Evolutionary conservation across 2,329 filamentous ascomycete species (phyloP), one percentile per base, ranked within the genome.

Genomic region (Pezicula neosporulosa): DNA sequence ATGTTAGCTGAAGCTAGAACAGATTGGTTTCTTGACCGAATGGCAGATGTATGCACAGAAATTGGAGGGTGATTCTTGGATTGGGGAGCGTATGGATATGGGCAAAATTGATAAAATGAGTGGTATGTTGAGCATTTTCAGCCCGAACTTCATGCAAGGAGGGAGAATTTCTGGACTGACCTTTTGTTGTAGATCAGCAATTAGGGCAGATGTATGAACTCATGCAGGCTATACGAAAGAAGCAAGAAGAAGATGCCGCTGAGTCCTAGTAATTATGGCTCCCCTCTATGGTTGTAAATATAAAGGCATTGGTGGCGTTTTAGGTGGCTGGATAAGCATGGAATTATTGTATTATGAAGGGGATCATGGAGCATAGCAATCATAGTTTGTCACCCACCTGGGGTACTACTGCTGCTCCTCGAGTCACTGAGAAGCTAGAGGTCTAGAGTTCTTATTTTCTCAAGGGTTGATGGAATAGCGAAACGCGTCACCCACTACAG

Each of bases 41-140:
- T 99, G 93, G 93, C 94, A 99, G 70, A 74, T 90, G 48, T 99
- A 97, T 66, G 92, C 91, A 2, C 93, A 99, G 68, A 86, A 90
- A 66, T 74, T 99, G 15, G 93, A 97, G 66, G 93, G 92, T 0
- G 87, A 96, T 48, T 70, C 78, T 0, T 97, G 94, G 94, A 77
- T 81, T 53, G 93, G 87, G 1, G 89, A 90, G 57, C 93, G 86
- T 68, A 78, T 97, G 68, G 93, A 97, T 57, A 82, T 83, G 60
- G 76, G 74, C 1, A 96, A 96, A 71, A 76, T 97, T 50, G 86
- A 90, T 54, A 97, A 96, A 71, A 89, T 97, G 90, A 97, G 89
- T 68, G 92, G 91, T 95, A 69, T 61, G 85, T 75, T 10, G 8
- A 21, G 3, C 9, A 69, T 61, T 84, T 75, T 16, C 10, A 21